Base-by-base conservation (phyloP, 2,329 filamentous ascomycete genomes). In the Fusarium sarcochroum region DNA sequence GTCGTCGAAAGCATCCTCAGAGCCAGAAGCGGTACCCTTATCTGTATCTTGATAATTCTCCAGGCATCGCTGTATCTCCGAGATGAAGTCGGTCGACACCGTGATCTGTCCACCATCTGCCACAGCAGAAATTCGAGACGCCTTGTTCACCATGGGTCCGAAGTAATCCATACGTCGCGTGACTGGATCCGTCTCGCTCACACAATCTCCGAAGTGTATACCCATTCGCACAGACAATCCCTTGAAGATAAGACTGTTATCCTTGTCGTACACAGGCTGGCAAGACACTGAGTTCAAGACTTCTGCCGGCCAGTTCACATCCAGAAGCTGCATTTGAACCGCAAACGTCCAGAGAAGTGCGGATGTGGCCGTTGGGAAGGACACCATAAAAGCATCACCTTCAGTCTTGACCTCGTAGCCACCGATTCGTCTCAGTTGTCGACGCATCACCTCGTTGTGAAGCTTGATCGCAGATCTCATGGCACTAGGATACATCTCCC, bases 91-190 rank as follows among this genome's bases (percentile, higher is more conserved):
- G 2, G 94, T 94, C 1, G 94, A 98, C 3, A 98, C 96, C 1
- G 95, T 96, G 69, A 98, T 98, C 78, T 99, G 95, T 1, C 96
- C 96, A 64, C 96, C 96, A 77, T 99, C 96, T 35, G 96, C 96
- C 42, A 97, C 94, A 21, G 93, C 91, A 8, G 93, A 96, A 69
- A 99, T 97, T 81, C 96, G 92, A 17, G 96, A 92, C 1, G 96
- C 93, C 76, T 97, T 94, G 81, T 99, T 99, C 75, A 99, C 96
- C 94, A 99, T 99, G 15, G 96, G 96, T 1, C 96, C 96, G 77
- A 98, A 99, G 81, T 99, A 99, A 75, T 99, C 96, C 96, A 99
- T 99, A 67, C 96, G 93, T 59, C 94, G 91, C 2, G 96, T 99
- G 49, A 99, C 94, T 0, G 96, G 96, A 79, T 99, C 96, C 48